Evolutionary conservation across 805 yeast genomes (phyloP).

Genomic region (Kodamaea leandrae): DNA sequence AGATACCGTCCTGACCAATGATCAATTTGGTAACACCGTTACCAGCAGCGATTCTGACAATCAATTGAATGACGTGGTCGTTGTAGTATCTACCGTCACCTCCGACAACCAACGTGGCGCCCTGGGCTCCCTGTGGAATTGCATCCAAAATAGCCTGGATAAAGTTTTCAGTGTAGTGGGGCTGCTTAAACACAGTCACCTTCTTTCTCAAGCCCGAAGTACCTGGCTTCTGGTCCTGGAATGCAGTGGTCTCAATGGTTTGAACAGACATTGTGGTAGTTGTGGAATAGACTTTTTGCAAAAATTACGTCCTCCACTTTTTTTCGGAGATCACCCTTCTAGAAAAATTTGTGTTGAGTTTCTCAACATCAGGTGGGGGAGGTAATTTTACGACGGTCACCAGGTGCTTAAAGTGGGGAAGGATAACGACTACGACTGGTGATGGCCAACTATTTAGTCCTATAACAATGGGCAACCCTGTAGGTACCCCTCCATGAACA

Average conservation of each 20-base stretch:
- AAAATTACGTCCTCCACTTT: neutral
- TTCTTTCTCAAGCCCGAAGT: slow-evolving; percentile 95
- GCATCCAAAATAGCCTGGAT: slow-evolving; percentile 81
- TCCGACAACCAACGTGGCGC: slow-evolving; percentile 81
- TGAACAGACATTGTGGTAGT: slow-evolving; percentile 10
- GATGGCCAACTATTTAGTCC: no score
- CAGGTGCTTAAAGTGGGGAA: no score
- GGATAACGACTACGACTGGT: no score
- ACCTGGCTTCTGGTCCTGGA: slow-evolving; percentile 93
- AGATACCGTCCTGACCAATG: slow-evolving; percentile 82
- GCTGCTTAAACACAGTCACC: slow-evolving; percentile 77
- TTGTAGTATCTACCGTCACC: slow-evolving; percentile 97
- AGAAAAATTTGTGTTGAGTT: neutral
- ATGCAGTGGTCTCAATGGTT: slow-evolving; percentile 64
- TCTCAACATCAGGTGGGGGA: neutral
- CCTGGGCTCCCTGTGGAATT: slow-evolving; percentile 84
- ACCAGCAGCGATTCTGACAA: slow-evolving; percentile 82
- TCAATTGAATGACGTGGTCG: slow-evolving; percentile 73
- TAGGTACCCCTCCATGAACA: no score
- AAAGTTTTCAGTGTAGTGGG: slow-evolving; percentile 88
- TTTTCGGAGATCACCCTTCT: neutral
- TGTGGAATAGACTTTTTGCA: neutral
- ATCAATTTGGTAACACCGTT: slow-evolving; percentile 85
- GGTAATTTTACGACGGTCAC: neutral
- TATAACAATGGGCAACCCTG: no score